Conservation (phyloP, 2,329 filamentous ascomycete genomes). For the Phialemonium atrogriseum region DNA sequence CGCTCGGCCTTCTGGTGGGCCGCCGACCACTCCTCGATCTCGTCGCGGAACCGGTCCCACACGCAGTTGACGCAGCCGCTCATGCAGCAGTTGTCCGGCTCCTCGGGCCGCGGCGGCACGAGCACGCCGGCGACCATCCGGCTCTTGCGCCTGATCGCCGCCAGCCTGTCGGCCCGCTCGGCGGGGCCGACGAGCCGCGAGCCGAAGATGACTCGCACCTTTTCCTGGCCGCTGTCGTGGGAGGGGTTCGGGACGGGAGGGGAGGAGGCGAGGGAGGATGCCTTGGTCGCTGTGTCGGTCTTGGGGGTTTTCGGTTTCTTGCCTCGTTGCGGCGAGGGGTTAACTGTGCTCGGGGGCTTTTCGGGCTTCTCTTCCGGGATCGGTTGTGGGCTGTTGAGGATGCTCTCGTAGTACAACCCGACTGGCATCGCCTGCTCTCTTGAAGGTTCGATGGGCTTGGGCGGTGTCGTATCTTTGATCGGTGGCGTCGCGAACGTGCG, state of each 20-base stretch:
- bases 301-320: conserved; percentile 9
- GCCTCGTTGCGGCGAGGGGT: conserved; percentile 13
- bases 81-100: conserved; percentile 99
- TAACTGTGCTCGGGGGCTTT: conserved; percentile 32
- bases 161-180: conserved; percentile 54
- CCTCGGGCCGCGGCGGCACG: conserved; percentile 75
- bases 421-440: conserved; percentile 39
- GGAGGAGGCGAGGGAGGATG: conserved; percentile 21
- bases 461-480: conserved; percentile 17
- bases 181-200: conserved; percentile 67
- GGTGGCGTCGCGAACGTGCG: conserved; percentile 14
- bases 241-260: conserved; percentile 26
- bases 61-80: conserved; percentile 96
- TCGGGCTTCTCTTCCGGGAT: conserved; percentile 33
- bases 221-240: conserved; percentile 43
- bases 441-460: conserved; percentile 16
- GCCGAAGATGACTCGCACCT: conserved; percentile 69
- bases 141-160: conserved; percentile 48
- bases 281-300: conserved; percentile 17
- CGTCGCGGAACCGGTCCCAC: conserved; percentile 86
- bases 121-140: conserved; percentile 66
- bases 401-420: conserved; percentile 51
- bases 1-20: conserved; percentile 55
- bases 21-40: conserved; percentile 80
- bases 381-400: conserved; percentile 38